Percentiles rank a stretch among this genome's conserved stretches.
These are phyloP conservation scores for Carex parvula DNA, from an alignment of 176 grass and related monocot genomes.

Conservation along the genomic window DNA sequence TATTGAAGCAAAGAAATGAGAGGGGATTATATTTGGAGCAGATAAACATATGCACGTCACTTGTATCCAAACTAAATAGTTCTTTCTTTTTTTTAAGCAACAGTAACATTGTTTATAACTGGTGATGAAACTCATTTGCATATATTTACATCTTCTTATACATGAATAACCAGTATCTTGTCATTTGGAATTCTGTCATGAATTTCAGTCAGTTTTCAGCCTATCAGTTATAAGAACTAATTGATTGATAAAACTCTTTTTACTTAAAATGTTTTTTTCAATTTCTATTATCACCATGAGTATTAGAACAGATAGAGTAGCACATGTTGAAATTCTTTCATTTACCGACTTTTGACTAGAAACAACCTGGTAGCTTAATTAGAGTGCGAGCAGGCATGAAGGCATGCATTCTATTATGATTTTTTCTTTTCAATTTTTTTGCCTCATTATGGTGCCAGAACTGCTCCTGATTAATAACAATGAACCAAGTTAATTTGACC, in stretches of 20 bases:
- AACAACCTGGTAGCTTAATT: not conserved
- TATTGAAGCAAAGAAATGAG: not conserved
- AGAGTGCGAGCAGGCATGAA: not conserved
- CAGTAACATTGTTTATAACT: not conserved
- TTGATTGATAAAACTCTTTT: not conserved
- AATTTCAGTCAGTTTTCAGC: not conserved
- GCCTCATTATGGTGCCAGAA: too few relatives aligned
- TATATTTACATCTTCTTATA: not conserved
- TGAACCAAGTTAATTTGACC: too few relatives aligned
- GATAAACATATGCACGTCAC: not conserved
- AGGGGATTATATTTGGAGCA: not conserved
- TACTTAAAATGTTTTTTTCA: too few relatives aligned
- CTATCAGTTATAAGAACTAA: not conserved
- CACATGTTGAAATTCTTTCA: not conserved
- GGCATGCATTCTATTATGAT: not conserved
- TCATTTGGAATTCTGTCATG: not conserved
- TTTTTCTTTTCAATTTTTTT: not conserved
- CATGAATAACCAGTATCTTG: not conserved
- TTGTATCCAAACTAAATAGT: not conserved
- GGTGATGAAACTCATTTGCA: not conserved
- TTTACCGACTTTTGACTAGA: too few relatives aligned
- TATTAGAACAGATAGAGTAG: too few relatives aligned
- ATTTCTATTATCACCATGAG: not conserved
- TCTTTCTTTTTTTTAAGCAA: not conserved
- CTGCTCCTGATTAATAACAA: too few relatives aligned